Evolutionary conservation across 371 early-diverging fungal species (phyloP), one percentile per base, ranked within the genome.

Genomic region (Blastocladiella emersonii): DNA sequence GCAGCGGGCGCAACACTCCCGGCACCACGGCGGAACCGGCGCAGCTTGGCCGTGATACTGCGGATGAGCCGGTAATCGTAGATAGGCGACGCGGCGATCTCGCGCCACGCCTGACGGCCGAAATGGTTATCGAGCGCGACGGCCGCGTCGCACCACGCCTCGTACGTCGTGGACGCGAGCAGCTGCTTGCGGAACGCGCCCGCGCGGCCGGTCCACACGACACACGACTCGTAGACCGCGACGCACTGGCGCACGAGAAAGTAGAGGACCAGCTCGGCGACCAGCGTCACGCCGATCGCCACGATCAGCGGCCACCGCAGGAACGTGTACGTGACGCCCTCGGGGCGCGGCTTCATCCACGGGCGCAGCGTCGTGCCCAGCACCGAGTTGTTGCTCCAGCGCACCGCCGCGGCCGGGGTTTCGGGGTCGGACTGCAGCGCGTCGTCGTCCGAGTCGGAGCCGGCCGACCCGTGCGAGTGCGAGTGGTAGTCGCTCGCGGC

Each of bases 71-170:
- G 69, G 65, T 78, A 82, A 67, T 90, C 87, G 63, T 88, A 88
- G 67, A 78, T 82, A 1, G 82, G 77, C 64, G 74, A 79, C 25
- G 76, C 80, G 2, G 80, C 75, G 1, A 81, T 74, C 37, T 71
- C 66, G 63, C 85, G 87, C 93, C 93, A 92, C 32, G 74, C 76
- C 63, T 85, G 81, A 67, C 83, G 84, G 34, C 76, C 74, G 71
- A 90, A 75, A 65, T 80, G 81, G 7, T 70, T 69, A 69, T 92
- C 93, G 35, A 92, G 66, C 43, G 72, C 71, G n/a, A 76, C 69
- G 0, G 91, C 93, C 4, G 80, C 77, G 34, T 70, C 71, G 56
- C 79, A 79, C 88, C 90, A 91, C 66, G 86, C 86, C 62, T 79
- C 76, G 69, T 86, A 88, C 2, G 72, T 75, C 12, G 67, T 70